Evolutionary conservation across 2,329 filamentous ascomycete species (phyloP), one percentile per base, ranked within the genome.

Genomic region (Fusarium subtropicale): DNA sequence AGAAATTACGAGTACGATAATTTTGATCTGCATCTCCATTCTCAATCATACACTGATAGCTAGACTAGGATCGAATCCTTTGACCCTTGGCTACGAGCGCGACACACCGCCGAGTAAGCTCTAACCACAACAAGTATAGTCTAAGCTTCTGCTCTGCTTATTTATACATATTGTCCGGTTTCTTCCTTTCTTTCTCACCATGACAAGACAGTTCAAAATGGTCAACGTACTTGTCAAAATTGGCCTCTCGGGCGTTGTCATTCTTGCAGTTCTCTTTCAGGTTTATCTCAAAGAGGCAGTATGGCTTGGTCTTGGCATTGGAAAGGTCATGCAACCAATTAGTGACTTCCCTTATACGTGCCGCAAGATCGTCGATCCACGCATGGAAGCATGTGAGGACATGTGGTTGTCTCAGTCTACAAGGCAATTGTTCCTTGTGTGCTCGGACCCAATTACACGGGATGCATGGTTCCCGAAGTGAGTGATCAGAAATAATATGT

Each of bases 361-460:
- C n/a, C 73, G 71, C 15, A 64, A 56, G 28, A 74, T 75, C 9
- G 44, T 55, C 1, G 60, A 75, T 15, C 22, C 52, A 2, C 45
- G 56, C 0, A 38, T 75, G 38, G 61, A 75, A n/a, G 71, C 73
- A 1, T 75, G 73, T 16, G 73, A 75, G 15, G 73, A 75, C 28
- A 75, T 75, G 73, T 75, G 73, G 59, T 18, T 75, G 1, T 75
- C 73, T 0, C 60, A 68, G 1, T 63, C 65, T 9, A 75, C 71
- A 0, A 56, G 73, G 1, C 73, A 72, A 15, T 11, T 75, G 11
- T 75, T 75, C 30, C 70, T 75, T 4, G 70, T 71, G 2, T 75
- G 73, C 4, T 75, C 73, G 1, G 71, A 74, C 39, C 58, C 73
- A 2, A 12, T 42, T 10, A 18, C 64, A 1, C 64, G 73, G 8